Evolutionary conservation across 257 asterid genomes (phyloP).

Genomic region (Hygrophila difformis): DNA sequence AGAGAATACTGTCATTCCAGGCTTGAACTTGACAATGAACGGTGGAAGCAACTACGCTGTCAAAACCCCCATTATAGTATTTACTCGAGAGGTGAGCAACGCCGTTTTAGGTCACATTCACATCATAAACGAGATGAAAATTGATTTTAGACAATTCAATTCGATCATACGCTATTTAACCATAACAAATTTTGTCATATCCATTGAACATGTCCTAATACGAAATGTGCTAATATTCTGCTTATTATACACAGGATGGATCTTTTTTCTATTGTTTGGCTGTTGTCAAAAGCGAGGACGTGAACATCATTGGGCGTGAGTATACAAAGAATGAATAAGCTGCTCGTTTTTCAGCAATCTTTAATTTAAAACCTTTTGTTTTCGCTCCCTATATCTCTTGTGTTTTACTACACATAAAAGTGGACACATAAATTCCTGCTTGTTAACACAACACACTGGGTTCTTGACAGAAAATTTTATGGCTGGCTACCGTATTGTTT

Average conservation of each 20-base stretch:
- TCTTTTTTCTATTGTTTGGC: slow-evolving; percentile 67
- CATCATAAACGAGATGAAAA: no score
- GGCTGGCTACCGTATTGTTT: slow-evolving; percentile 75
- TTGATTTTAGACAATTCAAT: no score
- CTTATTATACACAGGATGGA: slow-evolving; percentile 40
- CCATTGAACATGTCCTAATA: not conserved
- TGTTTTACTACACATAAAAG: no score
- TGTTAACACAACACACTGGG: not conserved
- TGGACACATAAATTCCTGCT: not conserved
- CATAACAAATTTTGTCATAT: no score
- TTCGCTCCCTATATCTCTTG: no score
- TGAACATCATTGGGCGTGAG: slow-evolving; percentile 82
- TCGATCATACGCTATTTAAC: no score
- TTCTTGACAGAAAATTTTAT: slow-evolving; percentile 68
- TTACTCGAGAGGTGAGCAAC: slow-evolving; percentile 40
- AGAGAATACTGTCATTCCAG: slow-evolving; percentile 32
- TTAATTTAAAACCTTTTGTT: no score
- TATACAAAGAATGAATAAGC: slow-evolving; percentile 7
- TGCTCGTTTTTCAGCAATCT: not conserved
- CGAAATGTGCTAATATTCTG: slow-evolving; percentile 8
- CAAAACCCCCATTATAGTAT: slow-evolving; percentile 35
- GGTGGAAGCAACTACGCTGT: slow-evolving; percentile 58
- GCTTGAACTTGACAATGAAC: slow-evolving; percentile 67
- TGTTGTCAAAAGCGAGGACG: slow-evolving; percentile 63
- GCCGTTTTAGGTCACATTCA: no score